These are phyloP conservation scores for Hibiscus syriacus DNA, from an alignment of 345 rosid genomes.

Conservation along the genomic window DNA sequence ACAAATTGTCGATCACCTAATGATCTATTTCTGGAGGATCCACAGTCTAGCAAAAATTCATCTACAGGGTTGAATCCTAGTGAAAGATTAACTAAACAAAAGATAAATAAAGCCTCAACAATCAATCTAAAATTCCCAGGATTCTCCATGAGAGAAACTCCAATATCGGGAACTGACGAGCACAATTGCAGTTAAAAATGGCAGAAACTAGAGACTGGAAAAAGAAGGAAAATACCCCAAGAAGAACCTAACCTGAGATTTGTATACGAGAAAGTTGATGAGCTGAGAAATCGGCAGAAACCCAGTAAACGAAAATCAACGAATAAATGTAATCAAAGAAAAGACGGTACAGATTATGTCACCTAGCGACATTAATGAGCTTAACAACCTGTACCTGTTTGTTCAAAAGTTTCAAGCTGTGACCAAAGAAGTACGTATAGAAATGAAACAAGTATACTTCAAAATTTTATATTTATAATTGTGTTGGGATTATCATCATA, in stretches of 20 bases:
- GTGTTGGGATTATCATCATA: neutral
- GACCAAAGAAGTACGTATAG: neutral
- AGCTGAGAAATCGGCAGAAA: neutral
- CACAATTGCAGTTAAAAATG: neutral
- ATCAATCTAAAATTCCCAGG: neutral
- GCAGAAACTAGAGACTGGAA: neutral
- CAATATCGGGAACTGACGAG: no score
- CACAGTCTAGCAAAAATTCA: conserved; percentile 37
- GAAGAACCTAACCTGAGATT: conserved; percentile 1
- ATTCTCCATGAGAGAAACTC: neutral
- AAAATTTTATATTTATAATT: neutral
- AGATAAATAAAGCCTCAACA: neutral
- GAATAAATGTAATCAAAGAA: neutral
- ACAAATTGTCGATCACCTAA: conserved; percentile 36
- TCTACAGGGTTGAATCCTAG: conserved; percentile 4
- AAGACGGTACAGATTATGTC: neutral
- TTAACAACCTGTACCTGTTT: neutral
- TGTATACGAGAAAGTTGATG: neutral
- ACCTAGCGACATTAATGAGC: neutral
- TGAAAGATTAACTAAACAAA: neutral
- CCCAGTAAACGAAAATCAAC: neutral
- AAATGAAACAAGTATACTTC: neutral
- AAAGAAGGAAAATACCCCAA: neutral
- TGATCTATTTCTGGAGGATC: conserved; percentile 43
- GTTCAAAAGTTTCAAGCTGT: neutral